Evolutionary conservation across 805 yeast genomes (phyloP).

Genomic region (Myxozyma geophila): DNA sequence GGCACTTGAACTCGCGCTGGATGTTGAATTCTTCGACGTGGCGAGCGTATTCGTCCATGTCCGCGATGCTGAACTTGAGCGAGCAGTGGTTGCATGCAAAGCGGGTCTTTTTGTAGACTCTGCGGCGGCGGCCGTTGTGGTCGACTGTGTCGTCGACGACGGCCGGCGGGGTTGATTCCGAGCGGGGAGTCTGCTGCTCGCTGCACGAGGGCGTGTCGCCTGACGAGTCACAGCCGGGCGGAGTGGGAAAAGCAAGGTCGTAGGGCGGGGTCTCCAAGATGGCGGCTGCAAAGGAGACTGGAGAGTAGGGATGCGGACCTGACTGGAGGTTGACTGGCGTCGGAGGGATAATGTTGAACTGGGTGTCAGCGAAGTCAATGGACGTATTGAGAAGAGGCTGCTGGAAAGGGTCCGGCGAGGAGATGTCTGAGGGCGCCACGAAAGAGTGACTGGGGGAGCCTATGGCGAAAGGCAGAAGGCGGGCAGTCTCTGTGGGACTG

Average conservation of each 20-base stretch:
- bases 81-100: constrained; percentile 33
- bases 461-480: too few species aligned
- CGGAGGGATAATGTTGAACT: background rate
- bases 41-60: constrained; percentile 20
- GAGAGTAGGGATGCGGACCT: background rate
- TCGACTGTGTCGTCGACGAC: constrained; percentile 14
- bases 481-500: too few species aligned
- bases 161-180: constrained; percentile 3
- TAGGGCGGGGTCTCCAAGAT: too few species aligned
- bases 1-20: constrained; percentile 40
- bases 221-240: background rate
- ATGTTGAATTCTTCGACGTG: constrained; percentile 29
- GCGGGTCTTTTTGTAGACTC: constrained; percentile 27
- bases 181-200: background rate
- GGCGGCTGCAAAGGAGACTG: too few species aligned
- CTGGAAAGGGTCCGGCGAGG: too few species aligned
- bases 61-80: constrained; percentile 20
- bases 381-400: too few species aligned
- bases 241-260: background rate
- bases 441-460: too few species aligned
- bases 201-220: constrained; percentile 1
- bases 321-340: background rate
- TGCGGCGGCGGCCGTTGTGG: constrained; percentile 32
- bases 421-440: too few species aligned
- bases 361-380: background rate